Evolutionary conservation across 306 rosid genomes (phyloP).

Genomic region (Cicer arietinum): DNA sequence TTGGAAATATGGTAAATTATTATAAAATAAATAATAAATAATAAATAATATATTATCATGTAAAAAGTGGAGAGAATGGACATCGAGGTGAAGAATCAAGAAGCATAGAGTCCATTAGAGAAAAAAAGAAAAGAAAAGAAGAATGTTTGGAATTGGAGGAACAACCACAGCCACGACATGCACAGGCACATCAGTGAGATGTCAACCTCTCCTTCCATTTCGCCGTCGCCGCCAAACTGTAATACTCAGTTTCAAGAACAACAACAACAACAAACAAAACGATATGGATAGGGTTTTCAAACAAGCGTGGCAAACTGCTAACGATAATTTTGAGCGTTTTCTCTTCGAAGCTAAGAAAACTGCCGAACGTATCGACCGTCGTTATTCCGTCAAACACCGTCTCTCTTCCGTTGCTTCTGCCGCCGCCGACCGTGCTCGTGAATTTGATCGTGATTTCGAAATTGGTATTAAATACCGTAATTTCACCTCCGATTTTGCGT

Average conservation of each 20-base stretch:
- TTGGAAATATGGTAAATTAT: too few species aligned
- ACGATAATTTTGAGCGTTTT: conserved; percentile 79
- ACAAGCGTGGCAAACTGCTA: conserved; percentile 86
- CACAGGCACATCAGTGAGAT: conserved; percentile 7
- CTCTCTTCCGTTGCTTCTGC: conserved; percentile 57
- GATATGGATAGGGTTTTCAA: conserved; percentile 70
- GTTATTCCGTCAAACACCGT: conserved; percentile 62
- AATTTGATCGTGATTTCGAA: conserved; percentile 83
- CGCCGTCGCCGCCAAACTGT: conserved; percentile 13
- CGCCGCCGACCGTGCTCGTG: conserved; percentile 71
- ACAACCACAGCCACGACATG: conserved; percentile 8
- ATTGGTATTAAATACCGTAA: conserved; percentile 77
- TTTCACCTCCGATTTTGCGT: conserved; percentile 67
- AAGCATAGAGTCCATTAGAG: too few species aligned
- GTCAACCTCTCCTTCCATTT: conserved; percentile 11
- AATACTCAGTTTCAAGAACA: conserved; percentile 2
- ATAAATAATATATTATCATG: too few species aligned
- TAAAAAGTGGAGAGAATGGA: too few species aligned
- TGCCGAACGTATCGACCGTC: conserved; percentile 85
- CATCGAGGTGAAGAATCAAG: too few species aligned
- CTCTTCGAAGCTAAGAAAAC: conserved; percentile 83
- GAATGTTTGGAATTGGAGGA: conserved; percentile 8
- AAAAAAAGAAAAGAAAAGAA: neutral
- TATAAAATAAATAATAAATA: too few species aligned
- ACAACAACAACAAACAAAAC: conserved; percentile 25